These are phyloP conservation scores for Scedosporium dehoogii DNA, from an alignment of 2,329 filamentous ascomycete genomes.

Conservation along the genomic window DNA sequence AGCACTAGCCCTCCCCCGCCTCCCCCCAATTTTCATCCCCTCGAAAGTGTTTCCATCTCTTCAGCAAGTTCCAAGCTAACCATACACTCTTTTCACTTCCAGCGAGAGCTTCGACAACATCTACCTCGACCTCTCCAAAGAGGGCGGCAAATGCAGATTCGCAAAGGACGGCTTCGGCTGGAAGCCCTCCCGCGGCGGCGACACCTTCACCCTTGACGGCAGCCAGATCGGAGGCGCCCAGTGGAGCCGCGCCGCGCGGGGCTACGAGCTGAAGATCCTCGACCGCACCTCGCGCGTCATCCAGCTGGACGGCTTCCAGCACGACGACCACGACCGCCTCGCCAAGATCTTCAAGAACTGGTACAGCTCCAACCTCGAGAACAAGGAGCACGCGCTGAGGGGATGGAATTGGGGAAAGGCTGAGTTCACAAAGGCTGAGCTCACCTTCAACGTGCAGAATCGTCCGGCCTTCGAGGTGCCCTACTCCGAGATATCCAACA, in stretches of 20 bases:
- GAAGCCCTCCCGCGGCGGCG: conserved; percentile 80
- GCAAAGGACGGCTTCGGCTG: conserved; percentile 91
- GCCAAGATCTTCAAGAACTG: conserved; percentile 94
- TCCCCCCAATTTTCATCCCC: not conserved
- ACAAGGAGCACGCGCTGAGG: conserved; percentile 84
- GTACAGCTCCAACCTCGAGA: conserved; percentile 90
- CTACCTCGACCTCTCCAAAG: conserved; percentile 89
- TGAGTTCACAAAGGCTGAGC: conserved; percentile 89
- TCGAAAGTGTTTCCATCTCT: not conserved
- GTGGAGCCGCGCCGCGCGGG: conserved; percentile 89
- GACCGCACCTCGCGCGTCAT: conserved; percentile 77
- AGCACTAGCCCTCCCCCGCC: not conserved
- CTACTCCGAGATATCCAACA: conserved; percentile 95
- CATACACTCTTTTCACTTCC: not conserved
- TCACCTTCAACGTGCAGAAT: conserved; percentile 95
- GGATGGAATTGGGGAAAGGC: conserved; percentile 99
- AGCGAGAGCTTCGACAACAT: conserved; percentile 96
- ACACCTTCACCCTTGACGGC: conserved; percentile 88
- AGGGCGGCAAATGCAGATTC: conserved; percentile 86
- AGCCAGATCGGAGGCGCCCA: conserved; percentile 78
- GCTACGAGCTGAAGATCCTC: conserved; percentile 87
- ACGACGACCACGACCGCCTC: conserved; percentile 88
- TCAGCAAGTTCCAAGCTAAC: not conserved
- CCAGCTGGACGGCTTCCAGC: conserved; percentile 89
- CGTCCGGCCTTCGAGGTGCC: conserved; percentile 93